Conservation (phyloP, 2,329 filamentous ascomycete species). For the Triangularia setosa region DNA sequence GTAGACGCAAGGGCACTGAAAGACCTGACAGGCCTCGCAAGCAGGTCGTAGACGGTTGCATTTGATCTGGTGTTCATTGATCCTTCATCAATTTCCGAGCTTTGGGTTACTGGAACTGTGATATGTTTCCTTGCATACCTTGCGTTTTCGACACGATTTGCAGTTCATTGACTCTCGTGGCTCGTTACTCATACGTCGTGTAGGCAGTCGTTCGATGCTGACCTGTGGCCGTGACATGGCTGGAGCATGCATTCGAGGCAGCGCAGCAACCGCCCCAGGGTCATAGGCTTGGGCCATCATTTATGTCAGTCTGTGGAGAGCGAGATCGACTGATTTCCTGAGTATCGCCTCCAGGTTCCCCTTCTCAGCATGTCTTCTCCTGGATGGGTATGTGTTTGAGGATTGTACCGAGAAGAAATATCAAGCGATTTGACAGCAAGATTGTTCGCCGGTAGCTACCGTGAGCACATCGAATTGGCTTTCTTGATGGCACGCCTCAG, state of each 20-base stretch:
- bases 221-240: slow-evolving; percentile 72
- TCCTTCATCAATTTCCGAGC: not conserved
- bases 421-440: not conserved
- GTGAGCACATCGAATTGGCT: not conserved
- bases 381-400: not conserved
- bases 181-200: slow-evolving; percentile 67
- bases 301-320: slow-evolving; percentile 14
- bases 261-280: slow-evolving; percentile 40
- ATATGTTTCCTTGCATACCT: slow-evolving; percentile 51
- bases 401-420: not conserved
- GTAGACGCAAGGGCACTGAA: slow-evolving; percentile 84
- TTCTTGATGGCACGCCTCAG: not conserved
- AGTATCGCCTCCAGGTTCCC: not conserved
- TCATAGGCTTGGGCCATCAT: slow-evolving; percentile 41
- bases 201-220: slow-evolving; percentile 73
- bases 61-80: slow-evolving; percentile 63
- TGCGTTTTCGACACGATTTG: slow-evolving; percentile 89
- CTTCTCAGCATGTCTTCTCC: not conserved
- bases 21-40: slow-evolving; percentile 85
- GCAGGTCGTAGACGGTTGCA: slow-evolving; percentile 81
- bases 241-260: slow-evolving; percentile 44
- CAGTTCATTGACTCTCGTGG: slow-evolving; percentile 91
- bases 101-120: not conserved
- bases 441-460: not conserved
- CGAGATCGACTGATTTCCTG: not conserved